These are phyloP conservation scores for Centaurea solstitialis DNA, from an alignment of 129 eudicot genomes.

Conservation along the genomic window DNA sequence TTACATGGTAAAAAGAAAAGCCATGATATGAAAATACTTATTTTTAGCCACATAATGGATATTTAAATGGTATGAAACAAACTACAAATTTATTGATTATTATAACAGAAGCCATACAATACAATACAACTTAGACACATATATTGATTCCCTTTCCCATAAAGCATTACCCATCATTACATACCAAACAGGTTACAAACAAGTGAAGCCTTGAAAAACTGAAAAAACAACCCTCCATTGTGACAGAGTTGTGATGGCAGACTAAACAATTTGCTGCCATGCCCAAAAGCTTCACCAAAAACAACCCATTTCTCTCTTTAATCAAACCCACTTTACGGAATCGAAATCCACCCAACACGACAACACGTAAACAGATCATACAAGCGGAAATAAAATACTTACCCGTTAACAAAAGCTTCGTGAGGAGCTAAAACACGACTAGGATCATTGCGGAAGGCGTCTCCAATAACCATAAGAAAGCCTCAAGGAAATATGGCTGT, in stretches of 20 bases:
- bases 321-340: constrained; percentile 23
- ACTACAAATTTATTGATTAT: constrained; percentile 21
- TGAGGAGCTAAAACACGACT: constrained; percentile 35
- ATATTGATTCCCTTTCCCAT: constrained; percentile 26
- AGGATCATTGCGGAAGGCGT: constrained; percentile 21
- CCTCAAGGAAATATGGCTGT: constrained; percentile 44
- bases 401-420: constrained; percentile 21
- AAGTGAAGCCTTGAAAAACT: constrained; percentile 53
- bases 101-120: constrained; percentile 19
- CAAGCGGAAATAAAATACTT: constrained; percentile 2
- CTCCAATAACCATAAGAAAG: constrained; percentile 41
- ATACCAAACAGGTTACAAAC: constrained; percentile 39
- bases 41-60: no score
- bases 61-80: neutral
- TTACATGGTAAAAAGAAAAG: no score
- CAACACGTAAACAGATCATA: constrained; percentile 22
- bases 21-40: no score
- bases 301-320: constrained; percentile 36
- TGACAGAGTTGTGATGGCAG: constrained; percentile 51
- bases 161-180: neutral
- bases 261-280: constrained; percentile 36
- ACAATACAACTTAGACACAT: constrained; percentile 11
- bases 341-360: constrained; percentile 24
- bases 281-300: constrained; percentile 57
- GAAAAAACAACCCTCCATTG: constrained; percentile 51